Evolutionary conservation across 345 rosid genomes (phyloP), one percentile per base, ranked within the genome.

Genomic region (Salix koriyanagi): DNA sequence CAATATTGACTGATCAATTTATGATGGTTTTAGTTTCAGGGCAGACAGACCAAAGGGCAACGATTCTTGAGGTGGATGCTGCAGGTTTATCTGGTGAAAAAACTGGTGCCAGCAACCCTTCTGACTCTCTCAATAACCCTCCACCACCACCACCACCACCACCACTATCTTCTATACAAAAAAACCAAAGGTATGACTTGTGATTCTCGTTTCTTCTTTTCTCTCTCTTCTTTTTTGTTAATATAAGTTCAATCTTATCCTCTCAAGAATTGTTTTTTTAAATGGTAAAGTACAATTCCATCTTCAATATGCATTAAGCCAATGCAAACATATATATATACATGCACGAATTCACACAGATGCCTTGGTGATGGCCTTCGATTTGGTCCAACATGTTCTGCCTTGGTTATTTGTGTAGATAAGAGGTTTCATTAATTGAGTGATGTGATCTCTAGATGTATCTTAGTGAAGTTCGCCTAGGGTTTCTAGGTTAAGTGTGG

Each of bases 21-120:
- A 58, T 81, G 65, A 67, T 77, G 70, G 66, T 82, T 82, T 75
- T 90, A 89, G 92, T 89, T 82, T 84, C 70, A 70, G 89, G 76
- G 65, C 85, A 70, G 83, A 73, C 79, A 79, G 81, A 80, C 75
- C 80, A 81, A 70, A 75, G 81, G 64, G 66, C 74, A 71, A 79
- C 65, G 36, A 61, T 80, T 4, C 75, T 60, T 72, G 88, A 79
- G 68, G 74, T 46, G 28, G 69, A 41, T 64, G 65, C 28, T 56
- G 25, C 64, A 19, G 68, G 58, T 39, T 39, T 37, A 39, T 56
- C 54, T 26, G 9, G 44, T 46, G 52, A 25, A 54, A 67, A 66
- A 67, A 18, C 69, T 70, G 70, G 46, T 42, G 23, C 52, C 50
- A 66, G 36, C 46, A 68, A 67, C 54, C 61, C 72, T 50, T 46